phyloP scores from a whole-genome alignment of 345 rosid species.

The Eucalyptus viminalis region DNA sequence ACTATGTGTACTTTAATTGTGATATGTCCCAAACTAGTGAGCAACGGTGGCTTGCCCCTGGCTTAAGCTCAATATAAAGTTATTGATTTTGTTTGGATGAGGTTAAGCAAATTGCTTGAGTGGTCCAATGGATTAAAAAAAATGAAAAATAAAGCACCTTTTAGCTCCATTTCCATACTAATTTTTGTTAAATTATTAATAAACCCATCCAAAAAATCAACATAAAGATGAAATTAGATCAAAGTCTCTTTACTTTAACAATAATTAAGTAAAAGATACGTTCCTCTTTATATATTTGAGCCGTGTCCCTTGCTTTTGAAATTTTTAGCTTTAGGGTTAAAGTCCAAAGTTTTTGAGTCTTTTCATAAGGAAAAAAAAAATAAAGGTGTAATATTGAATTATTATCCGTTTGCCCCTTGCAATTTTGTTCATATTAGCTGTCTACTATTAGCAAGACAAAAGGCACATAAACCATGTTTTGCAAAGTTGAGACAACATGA shows the following conservation, averaged over 20 bases:
- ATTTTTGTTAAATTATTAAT: neutral
- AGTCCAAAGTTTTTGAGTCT: neutral
- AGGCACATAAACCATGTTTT: neutral
- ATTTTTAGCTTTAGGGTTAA: neutral
- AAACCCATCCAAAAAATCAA: neutral
- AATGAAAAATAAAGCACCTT: neutral
- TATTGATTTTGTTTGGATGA: neutral
- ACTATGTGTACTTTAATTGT: neutral
- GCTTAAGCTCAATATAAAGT: neutral
- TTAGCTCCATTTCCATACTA: neutral
- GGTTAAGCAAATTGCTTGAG: neutral
- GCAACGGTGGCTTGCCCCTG: neutral
- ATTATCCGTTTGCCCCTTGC: neutral
- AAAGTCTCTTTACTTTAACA: neutral
- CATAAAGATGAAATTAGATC: neutral
- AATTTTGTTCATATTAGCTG: neutral
- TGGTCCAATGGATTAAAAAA: neutral
- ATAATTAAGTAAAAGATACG: neutral
- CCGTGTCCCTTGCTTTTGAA: neutral
- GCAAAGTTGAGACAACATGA: neutral
- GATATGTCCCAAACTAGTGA: neutral
- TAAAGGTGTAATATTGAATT: neutral
- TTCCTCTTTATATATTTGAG: neutral
- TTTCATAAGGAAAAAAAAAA: neutral
- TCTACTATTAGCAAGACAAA: neutral